phyloP scores from a whole-genome alignment of 2,329 filamentous ascomycete genomes.

The Aureobasidium namibiae region DNA sequence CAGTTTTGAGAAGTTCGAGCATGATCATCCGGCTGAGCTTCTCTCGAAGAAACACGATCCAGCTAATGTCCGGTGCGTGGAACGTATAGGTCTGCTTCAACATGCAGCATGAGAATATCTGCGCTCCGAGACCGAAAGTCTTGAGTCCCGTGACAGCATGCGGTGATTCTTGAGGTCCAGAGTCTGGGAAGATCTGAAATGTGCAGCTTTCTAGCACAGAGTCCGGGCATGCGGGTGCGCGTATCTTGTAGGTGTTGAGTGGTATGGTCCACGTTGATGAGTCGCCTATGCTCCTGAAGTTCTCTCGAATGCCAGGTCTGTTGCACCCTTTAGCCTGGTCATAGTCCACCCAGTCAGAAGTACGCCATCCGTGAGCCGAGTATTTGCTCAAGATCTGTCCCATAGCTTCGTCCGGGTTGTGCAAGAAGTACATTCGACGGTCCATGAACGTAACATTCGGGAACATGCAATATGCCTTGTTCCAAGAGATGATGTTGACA shows the following conservation, averaged over 20 bases:
- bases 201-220: constrained; percentile 1
- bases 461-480: constrained; percentile 13
- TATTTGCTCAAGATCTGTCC: constrained; percentile 1
- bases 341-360: background rate
- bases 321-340: background rate
- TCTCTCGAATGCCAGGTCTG: background rate
- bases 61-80: background rate
- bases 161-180: background rate
- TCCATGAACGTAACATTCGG: constrained; percentile 8
- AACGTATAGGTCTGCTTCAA: constrained; percentile 4
- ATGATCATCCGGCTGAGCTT: background rate
- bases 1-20: constrained; percentile 2
- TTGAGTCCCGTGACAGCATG: background rate
- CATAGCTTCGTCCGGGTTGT: background rate
- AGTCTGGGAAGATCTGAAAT: constrained; percentile 1
- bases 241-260: background rate
- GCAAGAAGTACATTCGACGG: constrained; percentile 2
- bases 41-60: background rate
- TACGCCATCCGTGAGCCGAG: background rate
- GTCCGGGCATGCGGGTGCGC: background rate
- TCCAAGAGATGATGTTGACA: constrained; percentile 12
- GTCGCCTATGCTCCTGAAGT: constrained; percentile 1
- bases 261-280: constrained; percentile 1
- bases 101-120: constrained; percentile 7
- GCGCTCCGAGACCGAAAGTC: background rate